Evolutionary conservation across 768 basidiomycete species (phyloP).

Genomic region (Boletus speciosus): DNA sequence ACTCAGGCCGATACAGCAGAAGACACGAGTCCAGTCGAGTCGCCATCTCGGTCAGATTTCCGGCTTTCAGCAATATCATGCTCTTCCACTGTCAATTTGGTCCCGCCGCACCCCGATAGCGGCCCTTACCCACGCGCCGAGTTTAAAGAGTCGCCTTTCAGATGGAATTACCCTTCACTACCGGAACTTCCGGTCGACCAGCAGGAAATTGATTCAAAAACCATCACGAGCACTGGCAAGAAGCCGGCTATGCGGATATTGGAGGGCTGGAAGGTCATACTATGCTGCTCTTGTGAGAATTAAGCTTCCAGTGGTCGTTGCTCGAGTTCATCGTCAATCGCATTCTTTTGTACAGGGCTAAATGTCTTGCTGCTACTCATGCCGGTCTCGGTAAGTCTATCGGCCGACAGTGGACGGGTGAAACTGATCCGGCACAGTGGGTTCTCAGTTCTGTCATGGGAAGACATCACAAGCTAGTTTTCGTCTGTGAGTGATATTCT

Average conservation of each 20-base stretch:
- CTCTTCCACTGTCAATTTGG: constrained; percentile 21
- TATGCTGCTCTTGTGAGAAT: constrained; percentile 55
- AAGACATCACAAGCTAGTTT: constrained; percentile 52
- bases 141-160: constrained; percentile 28
- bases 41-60: constrained; percentile 20
- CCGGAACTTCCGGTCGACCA: constrained; percentile 17
- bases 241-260: constrained; percentile 25
- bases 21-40: constrained; percentile 5
- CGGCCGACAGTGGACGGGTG: background rate
- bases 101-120: constrained; percentile 16
- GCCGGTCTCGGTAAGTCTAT: constrained; percentile 57
- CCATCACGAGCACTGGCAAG: background rate
- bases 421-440: constrained; percentile 42
- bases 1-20: constrained; percentile 2
- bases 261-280: constrained; percentile 52
- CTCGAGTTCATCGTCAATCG: background rate
- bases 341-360: constrained; percentile 48
- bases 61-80: constrained; percentile 25
- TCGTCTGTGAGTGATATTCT: constrained; percentile 47
- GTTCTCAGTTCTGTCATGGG: constrained; percentile 46
- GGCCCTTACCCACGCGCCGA: constrained; percentile 14
- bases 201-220: background rate
- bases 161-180: constrained; percentile 28
- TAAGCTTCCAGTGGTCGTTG: background rate
- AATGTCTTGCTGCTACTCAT: constrained; percentile 64